Base-by-base conservation (phyloP, 768 basidiomycete genomes). In the Lactarius sp. region DNA sequence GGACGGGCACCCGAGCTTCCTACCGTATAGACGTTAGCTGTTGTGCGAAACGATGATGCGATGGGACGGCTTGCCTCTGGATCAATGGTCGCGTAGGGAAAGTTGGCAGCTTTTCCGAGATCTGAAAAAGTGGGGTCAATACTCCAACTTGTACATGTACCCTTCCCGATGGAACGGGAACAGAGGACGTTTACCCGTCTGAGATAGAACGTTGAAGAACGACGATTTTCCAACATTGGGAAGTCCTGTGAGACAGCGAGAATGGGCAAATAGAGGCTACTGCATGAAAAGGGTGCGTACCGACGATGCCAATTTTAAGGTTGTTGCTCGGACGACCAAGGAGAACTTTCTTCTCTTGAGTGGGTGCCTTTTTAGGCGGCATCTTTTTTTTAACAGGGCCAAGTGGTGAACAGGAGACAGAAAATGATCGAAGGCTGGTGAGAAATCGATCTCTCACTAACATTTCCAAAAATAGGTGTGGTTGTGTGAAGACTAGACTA, bases 191-290 rank as follows among this genome's bases (percentile, higher is more conserved):
- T 47, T 37, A 92, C 92, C 92, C 66, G 92, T 93, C 70, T 94
- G 85, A 37, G 96, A 95, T 57, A 98, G 84, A 44, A 82, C 89
- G 75, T 99, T 99, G 85, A 99, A 99, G 77, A 98, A 96, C n/a
- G 94, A 97, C 0, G 92, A 94, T 77, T 99, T 98, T 67, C 97
- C 97, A 69, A 98, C 96, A 74, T 99, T 98, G 58, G 96, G 94
- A 46, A 97, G 76, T 73, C 92, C 91, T 94, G 56, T 54, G 60
- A 64, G 68, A 49, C 41, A 66, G 64, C 36, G 39, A 37, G 36
- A 8, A 18, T 41, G n/a, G 34, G 18, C 27, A 27, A 27, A 27
- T 27, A 27, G 2, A 27, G 27, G 27, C 2, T 27, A 27, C 27
- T 27, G 27, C 27, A 27, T 3, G 27, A 27, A 27, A 63, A 66